Base-by-base conservation (phyloP, 257 asterid genomes). In the Nicotiana sylvestris region DNA sequence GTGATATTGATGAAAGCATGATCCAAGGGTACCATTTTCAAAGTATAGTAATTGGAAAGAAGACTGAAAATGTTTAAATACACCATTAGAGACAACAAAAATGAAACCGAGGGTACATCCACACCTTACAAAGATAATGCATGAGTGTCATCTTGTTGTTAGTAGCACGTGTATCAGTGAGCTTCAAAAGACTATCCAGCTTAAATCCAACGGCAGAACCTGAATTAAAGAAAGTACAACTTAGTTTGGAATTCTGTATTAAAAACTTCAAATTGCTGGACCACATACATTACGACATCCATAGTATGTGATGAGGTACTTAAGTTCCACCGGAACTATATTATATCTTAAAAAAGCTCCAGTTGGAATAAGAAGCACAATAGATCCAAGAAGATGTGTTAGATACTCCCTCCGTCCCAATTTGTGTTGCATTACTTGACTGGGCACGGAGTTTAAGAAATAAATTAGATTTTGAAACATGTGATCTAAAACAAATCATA, bases 81-180 rank as follows among this genome's bases (percentile, higher is more conserved):
- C 13, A 27, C 72, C 60, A 33, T 65, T 70, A 3, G 32, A 30
- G 55, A 66, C 56, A 32, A 25, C 39, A 66, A 49, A 11, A 57
- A 25, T 69, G 65, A 79, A 82, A 81, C 64, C n/a, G 66, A 66
- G 74, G 76, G 86, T 55, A 74, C 78, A 51, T 16, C 58, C 82
- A 83, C 90, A 97, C 99, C 99, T 95, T 92, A 87, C 99, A 97
- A 86, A 97, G 99, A 89, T 95, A 97, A 88, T 97, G 98, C 99
- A 97, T 93, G 68, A 97, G 98, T 15, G 99, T 97, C 97, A 95
- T 97, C 91, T 90, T 95, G 86, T 82, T 95, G 89, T 93, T 97
- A 81, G 96, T 85, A 58, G 98, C 96, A 85, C 98, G 99, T 74
- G 98, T 97, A 88, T 97, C 99, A 21, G 94, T 77, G 76, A 97